Evolutionary conservation across 192 early-diverging fungal species (phyloP).

Genomic region (Neocallimastix lanati): DNA sequence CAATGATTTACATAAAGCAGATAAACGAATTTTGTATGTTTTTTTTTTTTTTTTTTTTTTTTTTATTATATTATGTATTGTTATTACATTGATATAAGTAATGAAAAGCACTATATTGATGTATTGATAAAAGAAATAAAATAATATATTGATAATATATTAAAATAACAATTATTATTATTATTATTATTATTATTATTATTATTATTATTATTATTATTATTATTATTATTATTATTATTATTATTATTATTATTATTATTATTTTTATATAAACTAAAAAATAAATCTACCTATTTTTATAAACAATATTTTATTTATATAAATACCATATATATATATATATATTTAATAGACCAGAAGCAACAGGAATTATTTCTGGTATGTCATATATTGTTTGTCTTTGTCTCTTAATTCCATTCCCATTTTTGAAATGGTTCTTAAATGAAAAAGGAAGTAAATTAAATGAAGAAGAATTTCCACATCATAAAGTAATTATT

Average conservation of each 20-base stretch:
- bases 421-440: conserved; percentile 81
- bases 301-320: too few relatives aligned
- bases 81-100: too few relatives aligned
- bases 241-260: too few relatives aligned
- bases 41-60: too few relatives aligned
- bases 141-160: too few relatives aligned
- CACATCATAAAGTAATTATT: not conserved
- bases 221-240: not conserved
- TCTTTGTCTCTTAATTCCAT: conserved; percentile 84
- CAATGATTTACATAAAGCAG: conserved; percentile 58
- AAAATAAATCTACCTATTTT: too few relatives aligned
- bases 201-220: not conserved
- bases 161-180: too few relatives aligned
- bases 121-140: too few relatives aligned
- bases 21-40: conserved; percentile 57
- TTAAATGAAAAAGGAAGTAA: not conserved
- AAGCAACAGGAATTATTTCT: conserved; percentile 80
- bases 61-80: too few relatives aligned
- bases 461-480: not conserved
- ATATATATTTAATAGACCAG: conserved; percentile 60
- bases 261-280: too few relatives aligned
- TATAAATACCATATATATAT: too few relatives aligned
- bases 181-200: conserved; percentile 3
- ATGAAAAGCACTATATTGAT: too few relatives aligned
- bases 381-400: conserved; percentile 73